Conservation (phyloP, 805 yeast species). For the Hagleromyces aurorensis region DNA sequence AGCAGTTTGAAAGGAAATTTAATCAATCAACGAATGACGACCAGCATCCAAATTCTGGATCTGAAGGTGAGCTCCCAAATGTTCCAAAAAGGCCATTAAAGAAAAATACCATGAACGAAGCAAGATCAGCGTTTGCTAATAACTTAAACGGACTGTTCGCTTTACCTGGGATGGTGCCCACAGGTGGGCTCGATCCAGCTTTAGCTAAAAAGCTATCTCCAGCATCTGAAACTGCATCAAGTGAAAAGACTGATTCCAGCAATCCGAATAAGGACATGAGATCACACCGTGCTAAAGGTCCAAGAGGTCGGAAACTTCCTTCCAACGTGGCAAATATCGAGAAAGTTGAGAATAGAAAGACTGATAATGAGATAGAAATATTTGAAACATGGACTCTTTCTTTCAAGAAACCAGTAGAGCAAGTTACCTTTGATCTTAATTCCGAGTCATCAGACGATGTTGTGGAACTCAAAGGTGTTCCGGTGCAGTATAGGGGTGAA, state of each 20-base stretch:
- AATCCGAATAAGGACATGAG: too few species aligned
- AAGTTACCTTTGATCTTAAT: too few species aligned
- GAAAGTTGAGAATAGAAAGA: constrained; percentile 19
- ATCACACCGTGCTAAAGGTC: constrained; percentile 52
- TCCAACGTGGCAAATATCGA: constrained; percentile 36
- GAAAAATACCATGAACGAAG: constrained; percentile 9
- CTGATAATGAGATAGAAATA: constrained; percentile 15
- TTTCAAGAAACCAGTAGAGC: constrained; percentile 1
- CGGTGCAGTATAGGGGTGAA: too few species aligned
- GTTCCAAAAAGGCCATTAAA: too few species aligned
- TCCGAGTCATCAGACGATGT: too few species aligned
- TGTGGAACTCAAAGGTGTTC: too few species aligned
- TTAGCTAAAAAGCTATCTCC: constrained; percentile 16
- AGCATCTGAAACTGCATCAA: not conserved
- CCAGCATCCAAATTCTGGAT: constrained; percentile 2
- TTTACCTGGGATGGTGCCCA: constrained; percentile 41
- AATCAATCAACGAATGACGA: constrained; percentile 3
- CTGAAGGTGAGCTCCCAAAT: too few species aligned
- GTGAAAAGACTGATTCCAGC: too few species aligned
- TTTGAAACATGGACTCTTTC: constrained; percentile 19
- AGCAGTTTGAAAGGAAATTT: constrained; percentile 51
- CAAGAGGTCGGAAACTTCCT: constrained; percentile 66
- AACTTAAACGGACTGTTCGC: constrained; percentile 56
- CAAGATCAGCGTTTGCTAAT: constrained; percentile 41
- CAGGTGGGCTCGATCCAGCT: constrained; percentile 25